Conservation (phyloP, 192 early-diverging fungal species). For the Podila horticola region DNA sequence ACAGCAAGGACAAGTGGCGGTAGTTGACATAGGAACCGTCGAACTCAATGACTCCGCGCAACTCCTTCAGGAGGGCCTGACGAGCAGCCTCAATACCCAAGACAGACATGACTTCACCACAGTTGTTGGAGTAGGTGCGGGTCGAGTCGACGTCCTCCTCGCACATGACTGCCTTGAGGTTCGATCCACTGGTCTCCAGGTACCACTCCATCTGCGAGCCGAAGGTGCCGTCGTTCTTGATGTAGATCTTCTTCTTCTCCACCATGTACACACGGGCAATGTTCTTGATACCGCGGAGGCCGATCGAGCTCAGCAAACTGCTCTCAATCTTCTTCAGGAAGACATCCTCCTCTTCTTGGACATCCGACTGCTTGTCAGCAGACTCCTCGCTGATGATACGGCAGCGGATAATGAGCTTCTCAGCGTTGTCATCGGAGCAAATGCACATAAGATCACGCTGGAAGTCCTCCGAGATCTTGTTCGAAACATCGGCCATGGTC, state of each 20-base stretch:
- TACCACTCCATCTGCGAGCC: slow-evolving; percentile 73
- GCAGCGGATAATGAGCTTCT: slow-evolving; percentile 87
- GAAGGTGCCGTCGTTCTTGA: slow-evolving; percentile 72
- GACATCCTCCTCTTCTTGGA: slow-evolving; percentile 85
- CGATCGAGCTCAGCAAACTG: slow-evolving; percentile 87
- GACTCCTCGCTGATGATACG: slow-evolving; percentile 81
- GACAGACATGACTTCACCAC: slow-evolving; percentile 91
- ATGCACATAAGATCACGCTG: slow-evolving; percentile 82
- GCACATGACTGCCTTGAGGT: slow-evolving; percentile 87
- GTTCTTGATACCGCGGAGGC: slow-evolving; percentile 87
- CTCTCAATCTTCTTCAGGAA: slow-evolving; percentile 89
- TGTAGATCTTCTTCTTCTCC: slow-evolving; percentile 60
- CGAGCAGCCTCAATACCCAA: slow-evolving; percentile 98
- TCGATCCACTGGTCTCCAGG: slow-evolving; percentile 95
- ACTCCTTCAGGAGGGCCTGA: slow-evolving; percentile 86
- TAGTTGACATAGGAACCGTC: slow-evolving; percentile 99
- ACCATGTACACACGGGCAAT: slow-evolving; percentile 89
- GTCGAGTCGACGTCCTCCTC: slow-evolving; percentile 83
- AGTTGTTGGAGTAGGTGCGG: slow-evolving; percentile 91
- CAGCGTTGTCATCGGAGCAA: slow-evolving; percentile 91
- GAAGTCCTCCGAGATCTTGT: slow-evolving; percentile 84
- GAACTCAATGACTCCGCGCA: slow-evolving; percentile 93
- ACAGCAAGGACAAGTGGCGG: slow-evolving; percentile 93
- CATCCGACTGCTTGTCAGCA: slow-evolving; percentile 63
- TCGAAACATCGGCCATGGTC: slow-evolving; percentile 84